A percentile compares a stretch with the other conserved stretches of the same genome.
These are phyloP conservation scores for Hygrophorus pudorinus DNA, from an alignment of 768 basidiomycete species.

Conservation along the genomic window DNA sequence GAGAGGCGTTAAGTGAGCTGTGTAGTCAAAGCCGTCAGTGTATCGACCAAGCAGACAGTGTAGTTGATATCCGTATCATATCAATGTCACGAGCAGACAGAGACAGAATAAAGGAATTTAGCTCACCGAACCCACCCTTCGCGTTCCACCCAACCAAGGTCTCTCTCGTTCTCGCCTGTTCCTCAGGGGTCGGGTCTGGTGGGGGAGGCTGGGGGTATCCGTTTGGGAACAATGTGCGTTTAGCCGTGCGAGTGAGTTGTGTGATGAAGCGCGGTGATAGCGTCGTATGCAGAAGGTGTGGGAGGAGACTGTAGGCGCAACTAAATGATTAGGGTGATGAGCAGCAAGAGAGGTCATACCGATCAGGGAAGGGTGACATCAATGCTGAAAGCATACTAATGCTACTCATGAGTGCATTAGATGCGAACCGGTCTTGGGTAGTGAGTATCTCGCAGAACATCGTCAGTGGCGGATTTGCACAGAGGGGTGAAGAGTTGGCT, in stretches of 20 bases:
- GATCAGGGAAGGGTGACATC: constrained; percentile 48
- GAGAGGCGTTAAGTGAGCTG: constrained; percentile 36
- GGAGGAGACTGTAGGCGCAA: constrained; percentile 43
- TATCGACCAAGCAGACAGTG: no score
- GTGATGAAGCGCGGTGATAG: constrained; percentile 45
- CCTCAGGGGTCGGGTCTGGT: constrained; percentile 66
- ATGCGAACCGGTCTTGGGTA: constrained; percentile 37
- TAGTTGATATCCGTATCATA: constrained; percentile 1
- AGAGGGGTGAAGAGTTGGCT: constrained; percentile 16
- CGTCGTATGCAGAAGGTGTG: constrained; percentile 49
- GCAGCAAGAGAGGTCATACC: constrained; percentile 24
- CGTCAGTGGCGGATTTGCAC: constrained; percentile 31
- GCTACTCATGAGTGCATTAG: constrained; percentile 34
- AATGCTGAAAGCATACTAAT: constrained; percentile 36
- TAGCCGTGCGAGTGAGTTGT: constrained; percentile 42
- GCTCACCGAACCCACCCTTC: constrained; percentile 26
- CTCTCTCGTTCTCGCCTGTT: constrained; percentile 52
- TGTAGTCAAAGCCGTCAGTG: no score
- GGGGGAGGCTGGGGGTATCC: constrained; percentile 76
- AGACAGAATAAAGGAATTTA: no score
- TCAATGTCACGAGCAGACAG: not conserved
- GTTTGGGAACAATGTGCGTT: constrained; percentile 74
- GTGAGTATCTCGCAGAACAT: constrained; percentile 43
- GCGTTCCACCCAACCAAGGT: constrained; percentile 30
- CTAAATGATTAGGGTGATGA: not conserved